These are phyloP conservation scores for Draba incana DNA, from an alignment of 345 rosid species.

Conservation along the genomic window DNA sequence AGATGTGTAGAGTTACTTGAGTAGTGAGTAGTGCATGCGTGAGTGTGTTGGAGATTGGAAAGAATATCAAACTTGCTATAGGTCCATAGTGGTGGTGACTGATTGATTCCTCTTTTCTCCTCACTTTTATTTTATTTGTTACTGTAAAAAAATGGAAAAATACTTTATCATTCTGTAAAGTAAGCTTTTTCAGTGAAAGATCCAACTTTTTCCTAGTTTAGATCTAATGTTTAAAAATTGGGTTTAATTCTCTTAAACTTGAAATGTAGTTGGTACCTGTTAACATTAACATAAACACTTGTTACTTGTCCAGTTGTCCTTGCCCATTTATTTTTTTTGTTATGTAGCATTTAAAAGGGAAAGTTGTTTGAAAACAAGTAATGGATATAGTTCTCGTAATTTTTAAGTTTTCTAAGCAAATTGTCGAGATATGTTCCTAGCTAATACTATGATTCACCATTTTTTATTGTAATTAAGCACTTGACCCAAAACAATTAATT, in stretches of 20 bases:
- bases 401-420: slow-evolving; percentile 24
- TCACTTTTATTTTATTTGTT: not conserved
- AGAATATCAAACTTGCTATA: slow-evolving; percentile 9
- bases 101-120: slow-evolving; percentile 20
- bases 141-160: not conserved
- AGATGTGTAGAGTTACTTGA: slow-evolving; percentile 53
- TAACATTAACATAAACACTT: slow-evolving; percentile 1
- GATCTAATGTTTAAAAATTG: slow-evolving; percentile 38
- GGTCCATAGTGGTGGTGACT: slow-evolving; percentile 20
- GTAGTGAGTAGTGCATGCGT: slow-evolving; percentile 37
- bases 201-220: slow-evolving; percentile 22
- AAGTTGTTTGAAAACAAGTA: slow-evolving; percentile 10
- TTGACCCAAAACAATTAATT: not conserved
- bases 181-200: slow-evolving; percentile 34
- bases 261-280: slow-evolving; percentile 4
- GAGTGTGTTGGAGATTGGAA: slow-evolving; percentile 26
- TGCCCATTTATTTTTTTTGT: slow-evolving; percentile 1
- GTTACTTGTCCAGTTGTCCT: slow-evolving; percentile 7
- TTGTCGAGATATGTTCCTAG: slow-evolving; percentile 4
- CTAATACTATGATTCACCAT: not conserved
- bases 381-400: slow-evolving; percentile 11
- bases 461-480: not conserved
- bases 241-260: not conserved
- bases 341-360: not conserved
- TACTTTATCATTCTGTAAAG: slow-evolving; percentile 38